phyloP scores from a whole-genome alignment of 495 filamentous ascomycete genomes.

The Xanthoparmelia taractica region DNA sequence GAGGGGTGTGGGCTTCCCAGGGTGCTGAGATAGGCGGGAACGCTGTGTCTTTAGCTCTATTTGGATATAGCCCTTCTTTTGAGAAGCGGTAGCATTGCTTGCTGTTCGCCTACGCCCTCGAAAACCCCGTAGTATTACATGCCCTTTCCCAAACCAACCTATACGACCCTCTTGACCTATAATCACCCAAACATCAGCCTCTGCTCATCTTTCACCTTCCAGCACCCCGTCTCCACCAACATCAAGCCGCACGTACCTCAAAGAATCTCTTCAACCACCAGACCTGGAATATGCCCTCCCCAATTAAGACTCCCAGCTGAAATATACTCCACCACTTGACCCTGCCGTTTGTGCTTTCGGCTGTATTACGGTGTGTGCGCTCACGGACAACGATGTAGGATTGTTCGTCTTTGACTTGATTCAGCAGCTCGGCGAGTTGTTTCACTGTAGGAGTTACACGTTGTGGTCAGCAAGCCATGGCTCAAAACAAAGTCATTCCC shows the following conservation, averaged over 20 bases:
- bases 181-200: background rate
- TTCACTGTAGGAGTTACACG: conserved; percentile 51
- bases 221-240: background rate
- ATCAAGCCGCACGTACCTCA: conserved; percentile 51
- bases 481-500: background rate
- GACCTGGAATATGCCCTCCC: conserved; percentile 93
- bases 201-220: background rate
- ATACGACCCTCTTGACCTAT: conserved; percentile 14
- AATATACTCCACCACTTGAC: conserved; percentile 99
- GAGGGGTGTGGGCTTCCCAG: background rate
- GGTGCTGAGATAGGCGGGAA: background rate
- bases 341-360: conserved; percentile 91
- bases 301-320: conserved; percentile 81
- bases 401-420: conserved; percentile 94
- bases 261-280: conserved; percentile 99
- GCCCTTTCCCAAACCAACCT: background rate
- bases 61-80: background rate
- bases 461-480: conserved; percentile 11
- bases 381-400: conserved; percentile 93
- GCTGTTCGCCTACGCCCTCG: background rate
- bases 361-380: conserved; percentile 92
- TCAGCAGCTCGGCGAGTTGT: conserved; percentile 72
- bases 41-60: background rate
- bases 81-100: too few species aligned
- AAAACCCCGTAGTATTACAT: background rate